A percentile compares a stretch with the other conserved stretches of the same genome.
Evolutionary conservation across 1,284 basidiomycete species (phyloP).

Genomic region (Melampsora occidentalis): DNA sequence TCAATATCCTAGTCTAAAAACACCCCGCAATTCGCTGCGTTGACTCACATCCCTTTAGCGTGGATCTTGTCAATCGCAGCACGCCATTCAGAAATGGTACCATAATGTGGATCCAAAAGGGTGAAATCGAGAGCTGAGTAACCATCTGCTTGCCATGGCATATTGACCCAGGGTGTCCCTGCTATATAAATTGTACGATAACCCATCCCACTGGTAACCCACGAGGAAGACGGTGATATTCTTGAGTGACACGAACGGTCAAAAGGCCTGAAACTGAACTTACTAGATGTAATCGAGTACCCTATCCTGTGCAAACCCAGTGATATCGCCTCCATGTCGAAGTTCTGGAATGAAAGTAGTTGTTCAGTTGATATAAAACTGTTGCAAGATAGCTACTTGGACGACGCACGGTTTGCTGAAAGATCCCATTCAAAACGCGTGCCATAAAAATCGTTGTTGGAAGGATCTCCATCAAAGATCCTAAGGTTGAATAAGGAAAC

Average conservation of each 20-base stretch:
- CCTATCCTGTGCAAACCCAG: conserved; percentile 65
- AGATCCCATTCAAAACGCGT: conserved; percentile 77
- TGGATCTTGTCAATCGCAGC: conserved; percentile 72
- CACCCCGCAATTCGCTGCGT: not conserved
- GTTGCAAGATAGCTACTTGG: not conserved
- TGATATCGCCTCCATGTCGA: conserved; percentile 78
- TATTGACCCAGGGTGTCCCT: conserved; percentile 81
- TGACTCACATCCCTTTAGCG: conserved; percentile 65
- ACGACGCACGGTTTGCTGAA: conserved; percentile 31
- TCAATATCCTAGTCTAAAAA: not conserved
- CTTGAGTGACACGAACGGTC: not conserved
- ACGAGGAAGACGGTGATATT: not conserved
- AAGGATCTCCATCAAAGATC: conserved; percentile 67
- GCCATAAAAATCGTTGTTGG: conserved; percentile 81
- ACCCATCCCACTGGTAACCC: conserved; percentile 65
- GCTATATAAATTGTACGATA: conserved; percentile 78
- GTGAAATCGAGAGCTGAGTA: conserved; percentile 88
- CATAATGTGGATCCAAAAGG: conserved; percentile 84
- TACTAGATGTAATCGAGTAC: conserved; percentile 72
- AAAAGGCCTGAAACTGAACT: conserved; percentile 1
- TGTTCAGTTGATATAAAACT: not conserved
- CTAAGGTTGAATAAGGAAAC: not conserved
- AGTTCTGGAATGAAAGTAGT: conserved; percentile 59
- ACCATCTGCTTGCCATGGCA: conserved; percentile 92
- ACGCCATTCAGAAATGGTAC: conserved; percentile 73